Percentiles rank a stretch among this genome's conserved stretches.
phyloP scores from a whole-genome alignment of 2,329 filamentous ascomycete genomes.

The Monilinia laxa region DNA sequence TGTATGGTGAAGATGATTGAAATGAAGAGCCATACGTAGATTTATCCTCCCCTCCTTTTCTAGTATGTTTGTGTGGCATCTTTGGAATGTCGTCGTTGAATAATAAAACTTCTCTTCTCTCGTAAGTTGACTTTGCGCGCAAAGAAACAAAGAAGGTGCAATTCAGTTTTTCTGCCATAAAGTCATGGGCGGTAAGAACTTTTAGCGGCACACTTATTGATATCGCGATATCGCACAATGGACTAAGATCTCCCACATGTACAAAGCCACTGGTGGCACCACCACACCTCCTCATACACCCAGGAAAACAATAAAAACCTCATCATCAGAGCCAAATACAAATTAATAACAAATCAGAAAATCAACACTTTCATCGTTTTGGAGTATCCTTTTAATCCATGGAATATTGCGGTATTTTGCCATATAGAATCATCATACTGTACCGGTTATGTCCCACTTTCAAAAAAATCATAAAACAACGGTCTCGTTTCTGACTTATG shows the following conservation, averaged over 20 bases:
- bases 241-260: neutral
- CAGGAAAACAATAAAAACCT: too few relatives aligned
- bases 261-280: too few relatives aligned
- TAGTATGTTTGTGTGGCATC: constrained; percentile 89
- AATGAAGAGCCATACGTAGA: constrained; percentile 48
- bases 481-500: neutral
- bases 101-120: neutral
- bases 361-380: neutral
- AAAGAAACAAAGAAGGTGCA: neutral
- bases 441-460: neutral
- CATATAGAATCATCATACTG: neutral
- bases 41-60: constrained; percentile 57
- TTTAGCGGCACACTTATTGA: too few relatives aligned
- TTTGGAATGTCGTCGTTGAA: neutral
- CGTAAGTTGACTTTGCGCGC: neutral
- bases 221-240: too few relatives aligned
- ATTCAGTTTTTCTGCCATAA: constrained; percentile 12
- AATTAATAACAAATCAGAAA: too few relatives aligned
- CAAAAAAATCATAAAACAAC: neutral
- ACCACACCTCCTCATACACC: too few relatives aligned
- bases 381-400: neutral
- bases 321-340: too few relatives aligned
- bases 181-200: neutral
- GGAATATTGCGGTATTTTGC: neutral
- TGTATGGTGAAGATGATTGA: neutral